These are phyloP conservation scores for Mortierella sp. DNA, from an alignment of 371 early-diverging fungal species.

Conservation along the genomic window DNA sequence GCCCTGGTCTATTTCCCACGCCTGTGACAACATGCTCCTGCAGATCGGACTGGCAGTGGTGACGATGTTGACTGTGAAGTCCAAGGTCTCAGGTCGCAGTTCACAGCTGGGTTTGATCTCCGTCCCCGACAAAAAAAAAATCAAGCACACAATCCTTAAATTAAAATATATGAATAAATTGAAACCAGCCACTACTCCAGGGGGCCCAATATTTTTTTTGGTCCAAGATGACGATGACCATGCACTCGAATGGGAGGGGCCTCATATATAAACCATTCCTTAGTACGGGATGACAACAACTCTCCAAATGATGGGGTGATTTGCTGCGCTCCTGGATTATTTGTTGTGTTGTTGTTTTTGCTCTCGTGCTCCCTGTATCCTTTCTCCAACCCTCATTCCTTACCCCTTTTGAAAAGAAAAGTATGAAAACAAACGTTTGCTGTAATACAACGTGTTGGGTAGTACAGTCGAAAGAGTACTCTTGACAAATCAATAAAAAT, in stretches of 20 bases:
- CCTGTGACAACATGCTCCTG: no score
- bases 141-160: constrained; percentile 37
- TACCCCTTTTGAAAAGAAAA: background rate
- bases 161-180: constrained; percentile 42
- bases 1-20: background rate
- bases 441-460: background rate
- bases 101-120: background rate
- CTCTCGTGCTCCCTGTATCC: background rate
- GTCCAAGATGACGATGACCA: no score
- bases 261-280: no score
- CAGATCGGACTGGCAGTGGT: background rate
- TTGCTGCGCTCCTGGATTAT: background rate
- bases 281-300: background rate
- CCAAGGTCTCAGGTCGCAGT: background rate
- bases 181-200: background rate
- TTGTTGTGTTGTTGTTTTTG: background rate
- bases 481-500: constrained; percentile 6
- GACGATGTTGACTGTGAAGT: background rate
- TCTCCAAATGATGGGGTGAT: constrained; percentile 6
- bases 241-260: no score
- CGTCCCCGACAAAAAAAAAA: constrained; percentile 12
- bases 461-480: background rate
- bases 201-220: constrained; percentile 3
- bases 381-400: background rate
- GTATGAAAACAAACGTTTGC: no score